Evolutionary conservation across 805 yeast genomes (phyloP), one percentile per base, ranked within the genome.

Genomic region (Sungouiella thailandica): DNA sequence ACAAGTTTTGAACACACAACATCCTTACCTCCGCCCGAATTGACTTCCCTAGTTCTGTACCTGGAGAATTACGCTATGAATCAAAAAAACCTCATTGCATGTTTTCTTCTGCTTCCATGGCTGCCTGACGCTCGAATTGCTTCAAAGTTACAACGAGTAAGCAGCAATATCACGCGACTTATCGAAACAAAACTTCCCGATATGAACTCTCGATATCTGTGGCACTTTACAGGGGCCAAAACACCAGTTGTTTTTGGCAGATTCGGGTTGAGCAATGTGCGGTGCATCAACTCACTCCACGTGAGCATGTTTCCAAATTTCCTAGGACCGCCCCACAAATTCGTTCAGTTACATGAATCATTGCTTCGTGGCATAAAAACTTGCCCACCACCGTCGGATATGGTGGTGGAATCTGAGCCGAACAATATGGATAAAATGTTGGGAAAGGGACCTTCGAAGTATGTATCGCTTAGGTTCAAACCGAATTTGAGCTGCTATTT

Each of bases 11-110:
- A 31, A 13, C 28, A 19, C 7, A 19, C 22, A 19, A 19, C 11
- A 27, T 11, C n/a, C 28, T 9, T n/a, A 7, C 17, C 28, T 6
- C n/a, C n/a, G 17, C 28, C 15, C 5, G 15, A 25, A 11, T 7
- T 25, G 17, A 18, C 34, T 7, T n/a, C 34, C 12, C 31, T 38
- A 31, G 26, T 35, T 5, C 31, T 35, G 14, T 40, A 40, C 32
- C 43, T 44, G 47, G 49, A 46, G 23, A 54, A 53, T 34, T 51
- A 48, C 39, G 31, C 44, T 34, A 41, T 44, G 46, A 36, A 40
- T 30, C 33, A 39, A 31, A 37, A 41, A 26, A 44, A 34, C 4
- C 41, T 33, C 16, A 19, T 32, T 6, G 24, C 46, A 7, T 35
- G 41, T 7, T 53, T 42, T 25, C 29, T 38, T 6, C 48, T 43